A percentile compares a stretch with the other conserved stretches of the same genome.
phyloP scores from a whole-genome alignment of 78 protist genomes.

The Dictyostelium citrinum region DNA sequence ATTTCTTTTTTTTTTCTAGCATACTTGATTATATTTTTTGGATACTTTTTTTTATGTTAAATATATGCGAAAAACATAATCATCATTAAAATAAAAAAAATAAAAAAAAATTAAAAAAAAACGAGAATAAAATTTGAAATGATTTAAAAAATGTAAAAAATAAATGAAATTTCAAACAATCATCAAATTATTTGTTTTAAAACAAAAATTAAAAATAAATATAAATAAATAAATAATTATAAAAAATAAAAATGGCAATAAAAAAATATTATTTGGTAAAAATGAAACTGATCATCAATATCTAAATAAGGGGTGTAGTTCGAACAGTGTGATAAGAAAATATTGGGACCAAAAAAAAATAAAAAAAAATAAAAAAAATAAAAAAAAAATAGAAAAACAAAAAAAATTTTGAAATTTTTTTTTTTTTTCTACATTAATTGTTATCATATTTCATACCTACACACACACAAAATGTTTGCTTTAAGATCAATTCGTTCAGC shows the following conservation, averaged over 20 bases:
- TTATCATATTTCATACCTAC: neutral
- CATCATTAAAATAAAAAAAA: too few relatives aligned
- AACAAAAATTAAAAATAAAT: neutral
- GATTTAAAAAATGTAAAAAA: too few relatives aligned
- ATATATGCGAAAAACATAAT: too few relatives aligned
- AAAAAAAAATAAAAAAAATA: neutral
- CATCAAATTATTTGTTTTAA: too few relatives aligned
- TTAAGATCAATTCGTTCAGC: slow-evolving; percentile 13
- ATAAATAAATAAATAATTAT: neutral
- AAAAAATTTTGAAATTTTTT: neutral
- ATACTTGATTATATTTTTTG: too few relatives aligned
- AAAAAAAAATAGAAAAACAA: neutral
- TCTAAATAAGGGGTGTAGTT: neutral
- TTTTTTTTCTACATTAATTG: neutral
- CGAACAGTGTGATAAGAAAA: neutral
- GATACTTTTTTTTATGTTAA: too few relatives aligned
- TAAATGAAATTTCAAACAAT: too few relatives aligned
- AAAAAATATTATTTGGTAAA: neutral
- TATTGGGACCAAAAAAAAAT: neutral
- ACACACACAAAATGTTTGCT: neutral
- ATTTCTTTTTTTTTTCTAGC: too few relatives aligned
- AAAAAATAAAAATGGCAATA: neutral
- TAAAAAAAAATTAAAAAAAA: too few relatives aligned
- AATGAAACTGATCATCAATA: neutral
- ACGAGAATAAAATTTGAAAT: too few relatives aligned